phyloP scores from a whole-genome alignment of 495 filamentous ascomycete genomes.

The Penicillium longicatenatum region DNA sequence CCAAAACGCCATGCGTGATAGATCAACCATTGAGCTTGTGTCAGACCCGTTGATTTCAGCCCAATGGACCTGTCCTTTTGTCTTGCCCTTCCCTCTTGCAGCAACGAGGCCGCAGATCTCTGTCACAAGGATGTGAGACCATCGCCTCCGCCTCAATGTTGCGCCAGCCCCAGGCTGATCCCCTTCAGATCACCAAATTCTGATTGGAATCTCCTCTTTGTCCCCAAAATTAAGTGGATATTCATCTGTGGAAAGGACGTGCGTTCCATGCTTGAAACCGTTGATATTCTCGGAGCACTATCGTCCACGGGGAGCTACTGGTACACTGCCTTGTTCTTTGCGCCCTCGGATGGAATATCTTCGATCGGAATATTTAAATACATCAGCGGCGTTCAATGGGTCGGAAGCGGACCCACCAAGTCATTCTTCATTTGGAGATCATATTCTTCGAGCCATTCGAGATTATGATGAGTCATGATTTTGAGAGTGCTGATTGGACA shows the following conservation, averaged over 20 bases:
- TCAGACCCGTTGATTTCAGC: background rate
- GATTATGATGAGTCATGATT: background rate
- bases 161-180: background rate
- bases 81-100: background rate
- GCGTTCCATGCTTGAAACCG: background rate
- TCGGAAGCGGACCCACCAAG: background rate
- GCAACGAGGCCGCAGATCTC: background rate
- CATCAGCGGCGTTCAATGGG: conserved; percentile 4
- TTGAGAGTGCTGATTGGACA: conserved; percentile 5
- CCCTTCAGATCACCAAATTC: background rate
- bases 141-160: background rate
- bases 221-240: background rate
- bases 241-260: background rate
- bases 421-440: background rate
- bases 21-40: background rate
- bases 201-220: background rate
- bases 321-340: background rate
- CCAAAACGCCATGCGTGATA: background rate
- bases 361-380: background rate
- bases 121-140: background rate
- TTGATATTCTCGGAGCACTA: background rate
- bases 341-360: background rate
- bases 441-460: background rate
- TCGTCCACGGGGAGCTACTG: background rate
- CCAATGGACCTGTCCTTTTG: background rate